These are phyloP conservation scores for Blastobotrys serpentis DNA, from an alignment of 1,139 yeast genomes.

Conservation along the genomic window DNA sequence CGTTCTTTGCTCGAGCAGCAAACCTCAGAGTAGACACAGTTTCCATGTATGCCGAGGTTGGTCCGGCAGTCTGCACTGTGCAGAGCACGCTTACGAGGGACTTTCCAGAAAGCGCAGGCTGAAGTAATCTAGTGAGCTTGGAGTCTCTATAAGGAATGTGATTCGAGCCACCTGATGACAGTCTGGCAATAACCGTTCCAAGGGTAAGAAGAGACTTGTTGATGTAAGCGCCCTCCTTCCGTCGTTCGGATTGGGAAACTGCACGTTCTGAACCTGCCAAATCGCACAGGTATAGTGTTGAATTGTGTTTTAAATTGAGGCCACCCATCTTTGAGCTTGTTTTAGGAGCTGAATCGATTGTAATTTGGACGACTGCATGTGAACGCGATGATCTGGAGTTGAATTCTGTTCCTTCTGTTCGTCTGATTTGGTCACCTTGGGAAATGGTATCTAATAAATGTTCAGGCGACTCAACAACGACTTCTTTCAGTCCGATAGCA, in stretches of 20 bases:
- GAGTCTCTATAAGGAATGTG: slow-evolving; percentile 94
- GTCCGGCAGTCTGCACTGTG: slow-evolving; percentile 69
- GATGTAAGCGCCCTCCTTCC: slow-evolving; percentile 90
- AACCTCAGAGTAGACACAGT: slow-evolving; percentile 84
- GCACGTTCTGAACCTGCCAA: slow-evolving; percentile 96
- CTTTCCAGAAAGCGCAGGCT: slow-evolving; percentile 87
- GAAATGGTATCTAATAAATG: slow-evolving; percentile 63
- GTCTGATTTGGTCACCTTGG: slow-evolving; percentile 70
- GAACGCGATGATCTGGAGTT: slow-evolving; percentile 84
- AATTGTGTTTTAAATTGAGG: slow-evolving; percentile 43
- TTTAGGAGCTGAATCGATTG: slow-evolving; percentile 44
- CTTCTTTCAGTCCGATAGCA: slow-evolving; percentile 72
- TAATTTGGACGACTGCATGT: slow-evolving; percentile 83
- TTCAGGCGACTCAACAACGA: slow-evolving; percentile 52
- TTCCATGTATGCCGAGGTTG: slow-evolving; percentile 55
- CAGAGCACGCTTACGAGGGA: slow-evolving; percentile 86
- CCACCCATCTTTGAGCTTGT: slow-evolving; percentile 31
- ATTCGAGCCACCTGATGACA: slow-evolving; percentile 42
- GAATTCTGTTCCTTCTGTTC: slow-evolving; percentile 86
- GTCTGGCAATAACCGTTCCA: slow-evolving; percentile 82
- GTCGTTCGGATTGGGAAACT: slow-evolving; percentile 71
- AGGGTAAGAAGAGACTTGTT: slow-evolving; percentile 86
- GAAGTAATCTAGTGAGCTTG: slow-evolving; percentile 79
- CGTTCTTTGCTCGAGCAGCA: slow-evolving; percentile 91
- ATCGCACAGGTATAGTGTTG: slow-evolving; percentile 85